Base-by-base conservation (phyloP, 805 yeast species). In the Lachancea kluyveri region DNA sequence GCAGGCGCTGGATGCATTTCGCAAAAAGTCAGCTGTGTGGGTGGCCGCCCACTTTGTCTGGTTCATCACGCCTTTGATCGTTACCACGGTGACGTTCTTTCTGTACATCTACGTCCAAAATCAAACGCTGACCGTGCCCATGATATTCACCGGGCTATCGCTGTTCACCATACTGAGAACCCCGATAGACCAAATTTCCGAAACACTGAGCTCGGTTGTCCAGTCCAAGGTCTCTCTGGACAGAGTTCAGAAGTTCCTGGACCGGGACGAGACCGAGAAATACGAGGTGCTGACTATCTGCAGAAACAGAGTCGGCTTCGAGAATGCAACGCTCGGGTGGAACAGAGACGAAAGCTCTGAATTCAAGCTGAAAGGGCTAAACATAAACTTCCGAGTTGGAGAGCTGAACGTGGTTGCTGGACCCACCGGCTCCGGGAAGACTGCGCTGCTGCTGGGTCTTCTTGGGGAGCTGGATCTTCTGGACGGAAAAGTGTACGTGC, bases 201-300 rank as follows among this genome's bases (percentile, higher is more conserved):
- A 80, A 54, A 83, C 83, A 83, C 67, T 85, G 22, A 73, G 87
- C 12, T 73, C 72, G 44, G 80, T 79, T 24, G 74, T 86, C 37
- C 94, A 85, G 53, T 76, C 92, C 12, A 82, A 81, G 62, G 95
- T 88, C 19, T 85, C 95, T 1, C 60, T 86, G 33, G 88, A 83
- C 54, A 80, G 96, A 67, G 75, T 87, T 37, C 69, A 69, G 33
- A 76, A 73, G 19, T 87, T 85, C 52, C 68, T 87, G 50, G 62
- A 67, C 30, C 94, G 82, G 55, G 76, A 72, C n/a, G 95, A 87
- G 54, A 79, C 88, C 18, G 62, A 76, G 13, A 87, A 87, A 54
- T 87, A 85, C 59, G 79, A 77, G 29, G 94, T 84, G 57, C 68
- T 87, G 35, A 65, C 70, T 24, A 55, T 61, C 18, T 52, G 60